phyloP scores from a whole-genome alignment of 225 moss, liverwort and hornwort species.

The Bryoerythrophyllum caledonicum region DNA sequence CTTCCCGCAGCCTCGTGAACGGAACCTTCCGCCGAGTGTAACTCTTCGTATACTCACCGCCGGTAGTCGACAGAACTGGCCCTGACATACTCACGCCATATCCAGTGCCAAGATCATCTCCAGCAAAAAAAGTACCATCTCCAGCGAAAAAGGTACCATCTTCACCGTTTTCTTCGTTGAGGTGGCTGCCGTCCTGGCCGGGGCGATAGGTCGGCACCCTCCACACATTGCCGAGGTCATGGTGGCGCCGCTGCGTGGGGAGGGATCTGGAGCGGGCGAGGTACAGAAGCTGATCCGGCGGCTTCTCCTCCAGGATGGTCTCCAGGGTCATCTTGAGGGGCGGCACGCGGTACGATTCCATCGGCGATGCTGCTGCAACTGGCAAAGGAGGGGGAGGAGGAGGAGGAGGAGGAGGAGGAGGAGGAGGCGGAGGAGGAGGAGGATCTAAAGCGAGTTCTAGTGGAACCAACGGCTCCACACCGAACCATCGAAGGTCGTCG shows the following conservation, averaged over 20 bases:
- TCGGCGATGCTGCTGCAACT: too few relatives aligned
- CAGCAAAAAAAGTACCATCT: neutral
- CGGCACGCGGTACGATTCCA: constrained; percentile 30
- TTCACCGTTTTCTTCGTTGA: neutral
- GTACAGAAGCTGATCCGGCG: constrained; percentile 10
- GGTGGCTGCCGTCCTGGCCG: neutral
- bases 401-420: too few relatives aligned
- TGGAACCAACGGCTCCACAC: too few relatives aligned
- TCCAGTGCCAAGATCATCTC: constrained; percentile 3
- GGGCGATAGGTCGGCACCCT: constrained; percentile 17
- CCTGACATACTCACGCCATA: constrained; percentile 36
- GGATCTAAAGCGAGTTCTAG: too few relatives aligned
- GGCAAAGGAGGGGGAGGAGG: too few relatives aligned
- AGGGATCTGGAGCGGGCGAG: constrained; percentile 32
- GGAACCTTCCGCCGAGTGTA: constrained; percentile 4
- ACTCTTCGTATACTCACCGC: neutral
- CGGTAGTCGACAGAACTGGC: constrained; percentile 16
- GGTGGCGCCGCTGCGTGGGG: constrained; percentile 18
- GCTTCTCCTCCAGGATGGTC: constrained; percentile 38
- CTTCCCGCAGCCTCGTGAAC: constrained; percentile 19
- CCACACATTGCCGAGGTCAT: neutral
- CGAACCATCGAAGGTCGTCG: too few relatives aligned
- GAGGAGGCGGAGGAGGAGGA: too few relatives aligned
- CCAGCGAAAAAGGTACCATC: constrained; percentile 12
- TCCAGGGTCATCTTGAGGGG: constrained; percentile 32